Percentiles rank a stretch among this genome's conserved stretches.
These are phyloP conservation scores for Zymoseptoria passerinii DNA, from an alignment of 2,329 filamentous ascomycete species.

Conservation along the genomic window DNA sequence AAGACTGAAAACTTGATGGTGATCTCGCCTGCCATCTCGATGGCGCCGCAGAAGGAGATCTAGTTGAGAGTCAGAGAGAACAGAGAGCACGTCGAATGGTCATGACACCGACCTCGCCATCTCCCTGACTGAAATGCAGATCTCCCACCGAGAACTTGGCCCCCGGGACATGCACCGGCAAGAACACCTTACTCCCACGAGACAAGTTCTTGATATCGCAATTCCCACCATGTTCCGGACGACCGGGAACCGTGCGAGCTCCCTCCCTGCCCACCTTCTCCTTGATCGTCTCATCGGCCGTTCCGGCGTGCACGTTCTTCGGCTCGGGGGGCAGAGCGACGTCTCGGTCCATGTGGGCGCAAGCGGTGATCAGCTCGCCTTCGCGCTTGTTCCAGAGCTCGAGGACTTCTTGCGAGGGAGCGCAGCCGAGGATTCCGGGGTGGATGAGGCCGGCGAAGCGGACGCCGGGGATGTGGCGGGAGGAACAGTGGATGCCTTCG, in stretches of 20 bases:
- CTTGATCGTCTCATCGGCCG: slow-evolving; percentile 47
- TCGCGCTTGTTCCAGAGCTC: slow-evolving; percentile 79
- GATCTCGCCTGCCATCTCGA: slow-evolving; percentile 89
- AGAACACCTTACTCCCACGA: slow-evolving; percentile 71
- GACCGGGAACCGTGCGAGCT: slow-evolving; percentile 73
- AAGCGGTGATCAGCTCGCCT: slow-evolving; percentile 63
- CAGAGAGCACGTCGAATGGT: not conserved
- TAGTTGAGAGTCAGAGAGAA: not conserved
- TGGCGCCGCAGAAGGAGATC: slow-evolving; percentile 67
- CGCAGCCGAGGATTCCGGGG: slow-evolving; percentile 83
- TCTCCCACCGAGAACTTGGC: slow-evolving; percentile 90
- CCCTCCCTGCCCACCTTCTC: slow-evolving; percentile 67
- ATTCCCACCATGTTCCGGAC: slow-evolving; percentile 82
- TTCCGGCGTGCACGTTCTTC: slow-evolving; percentile 64
- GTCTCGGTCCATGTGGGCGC: slow-evolving; percentile 55
- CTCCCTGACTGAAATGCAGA: slow-evolving; percentile 61
- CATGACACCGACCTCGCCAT: slow-evolving; percentile 53
- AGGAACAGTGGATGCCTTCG: slow-evolving; percentile 71
- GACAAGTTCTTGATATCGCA: slow-evolving; percentile 86
- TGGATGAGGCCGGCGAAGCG: slow-evolving; percentile 82
- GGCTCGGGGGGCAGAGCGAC: slow-evolving; percentile 72
- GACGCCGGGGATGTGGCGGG: slow-evolving; percentile 77
- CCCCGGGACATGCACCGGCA: slow-evolving; percentile 77
- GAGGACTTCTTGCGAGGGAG: slow-evolving; percentile 69
- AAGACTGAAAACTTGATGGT: slow-evolving; percentile 85